Conservation (phyloP, 2,329 filamentous ascomycete genomes). For the Cladosporium sp. region DNA sequence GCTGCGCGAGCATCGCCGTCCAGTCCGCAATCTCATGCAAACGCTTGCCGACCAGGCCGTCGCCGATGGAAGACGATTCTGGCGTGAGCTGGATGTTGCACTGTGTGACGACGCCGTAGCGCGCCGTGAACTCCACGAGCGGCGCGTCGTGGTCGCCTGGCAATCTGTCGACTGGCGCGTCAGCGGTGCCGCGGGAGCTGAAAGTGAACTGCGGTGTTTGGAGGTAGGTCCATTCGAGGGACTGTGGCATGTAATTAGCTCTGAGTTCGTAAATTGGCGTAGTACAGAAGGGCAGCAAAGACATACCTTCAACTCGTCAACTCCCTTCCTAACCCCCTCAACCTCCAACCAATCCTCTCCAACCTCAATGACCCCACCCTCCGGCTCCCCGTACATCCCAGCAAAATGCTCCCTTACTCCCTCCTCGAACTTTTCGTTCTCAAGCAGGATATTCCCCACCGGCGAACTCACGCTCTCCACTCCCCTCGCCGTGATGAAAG, state of each 20-base stretch:
- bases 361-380: constrained; percentile 39
- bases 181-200: constrained; percentile 6
- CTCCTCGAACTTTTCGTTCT: constrained; percentile 38
- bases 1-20: constrained; percentile 15
- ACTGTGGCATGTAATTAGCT: constrained; percentile 35
- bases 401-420: constrained; percentile 54
- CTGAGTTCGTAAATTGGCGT: background rate
- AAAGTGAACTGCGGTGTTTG: constrained; percentile 81
- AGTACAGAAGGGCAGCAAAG: constrained; percentile 28
- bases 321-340: constrained; percentile 54
- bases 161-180: background rate
- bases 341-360: constrained; percentile 48
- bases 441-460: constrained; percentile 69
- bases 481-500: constrained; percentile 71
- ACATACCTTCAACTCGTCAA: constrained; percentile 55
- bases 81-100: constrained; percentile 27
- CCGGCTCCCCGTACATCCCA: constrained; percentile 52
- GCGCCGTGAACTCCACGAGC: constrained; percentile 34
- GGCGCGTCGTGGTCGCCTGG: background rate
- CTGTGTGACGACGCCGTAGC: constrained; percentile 51
- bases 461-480: constrained; percentile 87
- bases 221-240: constrained; percentile 68
- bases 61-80: constrained; percentile 29
- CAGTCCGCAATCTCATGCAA: constrained; percentile 47
- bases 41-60: constrained; percentile 30